These are phyloP conservation scores for Buddleja alternifolia DNA, from an alignment of 257 asterid species.

Conservation along the genomic window DNA sequence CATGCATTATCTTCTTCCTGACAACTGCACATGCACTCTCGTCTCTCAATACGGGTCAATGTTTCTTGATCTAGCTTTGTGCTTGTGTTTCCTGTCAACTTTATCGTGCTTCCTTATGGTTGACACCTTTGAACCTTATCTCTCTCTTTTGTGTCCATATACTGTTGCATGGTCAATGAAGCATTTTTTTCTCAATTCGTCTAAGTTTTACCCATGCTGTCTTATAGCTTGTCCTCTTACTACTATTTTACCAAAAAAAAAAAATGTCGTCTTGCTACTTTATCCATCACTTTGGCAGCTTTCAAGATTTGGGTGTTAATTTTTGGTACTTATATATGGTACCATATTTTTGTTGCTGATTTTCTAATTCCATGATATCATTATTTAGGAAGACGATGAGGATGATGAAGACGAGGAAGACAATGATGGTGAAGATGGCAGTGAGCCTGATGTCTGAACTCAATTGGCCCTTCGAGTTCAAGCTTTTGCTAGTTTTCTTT, in stretches of 20 bases:
- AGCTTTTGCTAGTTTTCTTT: background rate
- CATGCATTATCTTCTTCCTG: background rate
- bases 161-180: background rate
- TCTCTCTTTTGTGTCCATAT: background rate
- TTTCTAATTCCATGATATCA: background rate
- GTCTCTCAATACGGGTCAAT: background rate
- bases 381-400: slow-evolving; percentile 27
- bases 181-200: background rate
- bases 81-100: too few relatives aligned
- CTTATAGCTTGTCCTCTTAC: too few relatives aligned
- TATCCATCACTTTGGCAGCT: background rate
- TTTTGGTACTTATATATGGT: background rate
- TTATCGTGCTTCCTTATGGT: background rate
- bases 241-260: too few relatives aligned
- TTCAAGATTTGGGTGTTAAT: background rate
- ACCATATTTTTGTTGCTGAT: background rate
- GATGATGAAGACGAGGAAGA: slow-evolving; percentile 33
- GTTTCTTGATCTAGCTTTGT: background rate
- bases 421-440: slow-evolving; percentile 31
- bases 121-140: background rate
- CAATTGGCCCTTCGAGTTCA: background rate
- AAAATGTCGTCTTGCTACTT: too few relatives aligned
- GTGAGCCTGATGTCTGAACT: slow-evolving; percentile 28
- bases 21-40: background rate
- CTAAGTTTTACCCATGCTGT: too few relatives aligned